Conservation (phyloP, 1,139 yeast genomes). For the Zygoascus sp. region DNA sequence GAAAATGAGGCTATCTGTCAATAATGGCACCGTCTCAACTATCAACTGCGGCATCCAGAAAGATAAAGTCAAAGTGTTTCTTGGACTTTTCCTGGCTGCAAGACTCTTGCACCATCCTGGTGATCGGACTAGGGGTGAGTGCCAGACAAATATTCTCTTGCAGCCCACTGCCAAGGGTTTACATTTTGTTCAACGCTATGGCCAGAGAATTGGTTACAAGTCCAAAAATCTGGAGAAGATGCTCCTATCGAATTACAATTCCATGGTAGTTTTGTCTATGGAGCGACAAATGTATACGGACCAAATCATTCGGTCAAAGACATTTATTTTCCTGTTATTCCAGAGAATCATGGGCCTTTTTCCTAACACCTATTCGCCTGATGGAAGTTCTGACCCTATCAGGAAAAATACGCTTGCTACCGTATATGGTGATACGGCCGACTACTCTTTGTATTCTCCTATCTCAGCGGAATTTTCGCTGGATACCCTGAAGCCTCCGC, state of each 20-base stretch:
- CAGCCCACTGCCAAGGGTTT: conserved; percentile 96
- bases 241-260: conserved; percentile 53
- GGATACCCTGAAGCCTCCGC: neutral
- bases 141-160: conserved; percentile 30
- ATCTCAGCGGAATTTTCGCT: conserved; percentile 11
- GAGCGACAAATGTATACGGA: conserved; percentile 64
- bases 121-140: conserved; percentile 42
- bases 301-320: conserved; percentile 58
- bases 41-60: conserved; percentile 56
- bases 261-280: conserved; percentile 65
- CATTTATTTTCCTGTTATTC: conserved; percentile 63
- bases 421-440: conserved; percentile 14
- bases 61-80: conserved; percentile 47
- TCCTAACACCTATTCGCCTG: conserved; percentile 69
- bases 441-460: conserved; percentile 15
- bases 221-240: conserved; percentile 40
- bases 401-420: conserved; percentile 14
- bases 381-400: conserved; percentile 39
- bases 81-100: conserved; percentile 58
- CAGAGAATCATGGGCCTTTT: conserved; percentile 55
- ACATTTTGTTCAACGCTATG: conserved; percentile 59
- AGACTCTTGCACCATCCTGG: conserved; percentile 72
- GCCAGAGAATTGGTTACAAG: conserved; percentile 50
- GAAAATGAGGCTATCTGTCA: conserved; percentile 43
- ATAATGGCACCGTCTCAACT: conserved; percentile 44